phyloP scores from a whole-genome alignment of 1,139 yeast species.

The Suzukiozyma palmioleophila region DNA sequence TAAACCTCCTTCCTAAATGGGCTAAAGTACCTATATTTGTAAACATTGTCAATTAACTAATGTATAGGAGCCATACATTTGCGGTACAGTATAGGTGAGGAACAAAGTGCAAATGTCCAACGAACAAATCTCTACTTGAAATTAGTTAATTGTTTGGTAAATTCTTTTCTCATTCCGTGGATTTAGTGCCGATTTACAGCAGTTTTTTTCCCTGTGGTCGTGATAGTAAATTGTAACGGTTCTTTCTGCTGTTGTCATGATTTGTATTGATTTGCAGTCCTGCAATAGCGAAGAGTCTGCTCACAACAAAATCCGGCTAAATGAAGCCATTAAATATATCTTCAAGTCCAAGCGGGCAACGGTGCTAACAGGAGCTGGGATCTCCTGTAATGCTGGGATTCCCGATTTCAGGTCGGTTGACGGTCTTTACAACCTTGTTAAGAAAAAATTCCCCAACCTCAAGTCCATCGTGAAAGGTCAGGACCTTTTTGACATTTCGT shows the following conservation, averaged over 20 bases:
- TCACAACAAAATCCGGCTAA: conserved; percentile 28
- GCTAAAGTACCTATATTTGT: not conserved
- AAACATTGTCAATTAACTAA: not conserved
- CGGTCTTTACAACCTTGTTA: conserved; percentile 77
- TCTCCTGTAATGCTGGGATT: conserved; percentile 93
- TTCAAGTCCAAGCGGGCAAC: conserved; percentile 49
- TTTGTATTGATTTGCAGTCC: conserved; percentile 25
- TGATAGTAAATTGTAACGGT: too few relatives aligned
- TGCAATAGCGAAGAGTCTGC: conserved; percentile 17
- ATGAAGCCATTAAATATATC: conserved; percentile 39
- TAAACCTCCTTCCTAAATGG: conserved; percentile 1
- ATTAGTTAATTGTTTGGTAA: too few relatives aligned
- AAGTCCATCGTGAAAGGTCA: conserved; percentile 69
- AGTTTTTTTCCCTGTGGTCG: too few relatives aligned
- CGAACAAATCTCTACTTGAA: too few relatives aligned
- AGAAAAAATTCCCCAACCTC: conserved; percentile 49
- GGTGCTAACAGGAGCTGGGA: conserved; percentile 89
- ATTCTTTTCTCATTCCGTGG: too few relatives aligned
- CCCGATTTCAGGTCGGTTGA: conserved; percentile 88
- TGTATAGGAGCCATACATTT: too few relatives aligned
- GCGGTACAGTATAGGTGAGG: too few relatives aligned
- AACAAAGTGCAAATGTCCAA: too few relatives aligned
- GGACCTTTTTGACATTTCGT: conserved; percentile 81
- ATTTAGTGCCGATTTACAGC: too few relatives aligned
- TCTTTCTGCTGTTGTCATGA: conserved; percentile 15